Conservation (phyloP, 345 rosid genomes). For the Eucalyptus cloeziana region DNA sequence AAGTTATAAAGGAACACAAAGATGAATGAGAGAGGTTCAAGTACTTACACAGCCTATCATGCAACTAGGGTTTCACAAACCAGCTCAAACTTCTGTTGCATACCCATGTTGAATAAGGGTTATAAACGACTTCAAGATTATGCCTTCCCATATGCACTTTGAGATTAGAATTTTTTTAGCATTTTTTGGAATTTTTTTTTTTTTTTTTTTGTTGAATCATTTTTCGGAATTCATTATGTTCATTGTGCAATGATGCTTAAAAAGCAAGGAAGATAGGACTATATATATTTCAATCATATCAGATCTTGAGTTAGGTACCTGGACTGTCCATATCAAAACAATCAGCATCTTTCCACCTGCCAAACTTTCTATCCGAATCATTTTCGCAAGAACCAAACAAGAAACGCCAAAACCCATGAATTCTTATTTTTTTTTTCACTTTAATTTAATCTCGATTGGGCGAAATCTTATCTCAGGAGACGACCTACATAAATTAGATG, state of each 20-base stretch:
- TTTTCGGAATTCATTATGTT: not conserved
- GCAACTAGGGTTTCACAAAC: not conserved
- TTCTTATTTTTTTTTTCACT: not conserved
- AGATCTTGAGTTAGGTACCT: not conserved
- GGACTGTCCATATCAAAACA: not conserved
- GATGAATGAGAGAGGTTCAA: not conserved
- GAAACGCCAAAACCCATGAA: not conserved
- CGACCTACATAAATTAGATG: not conserved
- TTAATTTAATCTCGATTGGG: not conserved
- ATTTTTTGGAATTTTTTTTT: too few species aligned
- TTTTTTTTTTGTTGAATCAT: not conserved
- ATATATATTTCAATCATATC: not conserved
- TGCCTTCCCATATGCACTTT: not conserved
- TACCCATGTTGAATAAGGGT: not conserved
- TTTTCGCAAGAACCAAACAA: not conserved
- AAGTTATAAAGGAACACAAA: not conserved
- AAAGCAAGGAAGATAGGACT: not conserved
- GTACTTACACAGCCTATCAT: not conserved
- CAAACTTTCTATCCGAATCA: not conserved
- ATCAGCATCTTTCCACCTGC: not conserved
- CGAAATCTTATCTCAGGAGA: not conserved
- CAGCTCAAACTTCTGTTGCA: not conserved
- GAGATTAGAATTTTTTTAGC: not conserved
- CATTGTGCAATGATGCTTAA: not conserved
- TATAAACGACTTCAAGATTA: not conserved